phyloP scores from a whole-genome alignment of 1,139 yeast genomes.

The Eremothecium coryli region DNA sequence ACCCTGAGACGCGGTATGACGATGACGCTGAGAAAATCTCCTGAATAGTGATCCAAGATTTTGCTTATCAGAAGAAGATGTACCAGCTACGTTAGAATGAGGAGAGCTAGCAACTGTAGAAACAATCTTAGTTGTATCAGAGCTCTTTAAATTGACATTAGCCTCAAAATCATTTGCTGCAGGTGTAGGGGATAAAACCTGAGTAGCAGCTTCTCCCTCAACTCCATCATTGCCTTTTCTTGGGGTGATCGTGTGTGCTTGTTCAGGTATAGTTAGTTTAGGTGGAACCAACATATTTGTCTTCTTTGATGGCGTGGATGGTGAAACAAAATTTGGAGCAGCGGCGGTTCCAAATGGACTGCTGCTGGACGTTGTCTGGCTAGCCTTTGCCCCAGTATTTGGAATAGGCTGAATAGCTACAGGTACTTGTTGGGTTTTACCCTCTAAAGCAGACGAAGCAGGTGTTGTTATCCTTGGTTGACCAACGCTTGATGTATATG shows the following conservation, averaged over 20 bases:
- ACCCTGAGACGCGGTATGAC: slow-evolving; percentile 12
- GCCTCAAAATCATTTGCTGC: slow-evolving; percentile 9
- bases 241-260: slow-evolving; percentile 51
- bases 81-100: slow-evolving; percentile 4
- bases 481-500: slow-evolving; percentile 1
- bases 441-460: not conserved
- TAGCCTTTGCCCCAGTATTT: not conserved
- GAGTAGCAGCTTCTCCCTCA: slow-evolving; percentile 16
- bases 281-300: slow-evolving; percentile 30
- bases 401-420: not conserved
- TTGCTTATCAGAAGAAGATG: slow-evolving; percentile 16
- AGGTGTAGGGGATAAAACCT: slow-evolving; percentile 20
- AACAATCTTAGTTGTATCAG: slow-evolving; percentile 5
- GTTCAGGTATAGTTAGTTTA: slow-evolving; percentile 49
- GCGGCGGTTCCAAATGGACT: not conserved
- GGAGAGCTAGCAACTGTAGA: not conserved
- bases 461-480: not conserved
- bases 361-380: not conserved
- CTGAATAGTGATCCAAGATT: slow-evolving; percentile 30
- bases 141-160: too few species aligned
- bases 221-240: slow-evolving; percentile 21
- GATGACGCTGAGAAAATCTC: slow-evolving; percentile 29
- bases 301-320: slow-evolving; percentile 8
- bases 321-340: slow-evolving; percentile 1
- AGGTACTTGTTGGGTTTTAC: not conserved